These are phyloP conservation scores for Osmanthus fragrans DNA, from an alignment of 257 asterid species.

Conservation along the genomic window DNA sequence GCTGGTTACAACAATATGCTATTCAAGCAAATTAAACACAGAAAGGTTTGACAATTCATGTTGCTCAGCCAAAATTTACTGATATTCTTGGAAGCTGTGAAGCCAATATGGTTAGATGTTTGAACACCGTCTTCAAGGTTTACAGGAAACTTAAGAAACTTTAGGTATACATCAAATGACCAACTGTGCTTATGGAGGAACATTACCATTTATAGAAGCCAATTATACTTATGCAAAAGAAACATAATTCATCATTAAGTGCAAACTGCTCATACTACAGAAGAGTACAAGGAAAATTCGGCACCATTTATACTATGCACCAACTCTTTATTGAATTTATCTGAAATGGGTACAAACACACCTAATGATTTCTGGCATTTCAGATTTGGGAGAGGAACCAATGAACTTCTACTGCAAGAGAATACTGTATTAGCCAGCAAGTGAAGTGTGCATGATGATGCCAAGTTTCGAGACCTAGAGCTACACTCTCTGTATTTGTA, in stretches of 20 bases:
- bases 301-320: background rate
- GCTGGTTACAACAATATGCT: background rate
- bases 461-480: conserved; percentile 25
- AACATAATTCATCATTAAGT: background rate
- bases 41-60: background rate
- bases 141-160: background rate
- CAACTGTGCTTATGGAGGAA: background rate
- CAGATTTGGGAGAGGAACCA: conserved; percentile 25
- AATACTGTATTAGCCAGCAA: conserved; percentile 23
- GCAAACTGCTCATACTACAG: background rate
- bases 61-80: background rate
- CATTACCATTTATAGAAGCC: background rate
- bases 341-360: conserved; percentile 21
- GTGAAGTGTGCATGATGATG: conserved; percentile 23
- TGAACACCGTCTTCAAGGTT: background rate
- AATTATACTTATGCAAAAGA: background rate
- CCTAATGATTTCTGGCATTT: conserved; percentile 38
- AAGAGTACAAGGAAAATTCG: background rate
- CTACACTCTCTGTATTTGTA: conserved; percentile 28
- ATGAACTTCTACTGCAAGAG: conserved; percentile 26
- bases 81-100: background rate
- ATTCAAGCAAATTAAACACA: background rate
- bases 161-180: background rate
- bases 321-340: background rate
- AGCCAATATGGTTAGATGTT: background rate